A percentile compares a stretch with the other conserved stretches of the same genome.
Evolutionary conservation across 345 rosid genomes (phyloP).

Genomic region (Eucalyptus urophylla): DNA sequence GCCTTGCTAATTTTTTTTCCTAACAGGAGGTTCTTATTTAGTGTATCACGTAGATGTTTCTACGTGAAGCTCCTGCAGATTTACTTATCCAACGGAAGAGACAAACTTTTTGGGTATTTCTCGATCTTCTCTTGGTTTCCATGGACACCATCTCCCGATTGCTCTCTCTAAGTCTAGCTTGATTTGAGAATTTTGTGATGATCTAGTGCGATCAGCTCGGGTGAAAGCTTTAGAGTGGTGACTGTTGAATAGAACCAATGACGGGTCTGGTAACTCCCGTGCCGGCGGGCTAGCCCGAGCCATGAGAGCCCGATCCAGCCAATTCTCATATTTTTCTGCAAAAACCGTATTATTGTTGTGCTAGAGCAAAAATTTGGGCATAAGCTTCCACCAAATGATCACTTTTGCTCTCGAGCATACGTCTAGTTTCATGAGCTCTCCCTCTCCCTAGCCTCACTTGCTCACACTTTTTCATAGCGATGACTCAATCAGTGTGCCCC

Average conservation of each 20-base stretch:
- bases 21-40: background rate
- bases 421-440: no score
- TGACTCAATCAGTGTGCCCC: background rate
- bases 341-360: no score
- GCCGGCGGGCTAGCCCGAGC: no score
- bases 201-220: background rate
- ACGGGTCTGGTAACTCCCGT: no score
- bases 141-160: background rate
- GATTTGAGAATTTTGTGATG: background rate
- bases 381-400: no score
- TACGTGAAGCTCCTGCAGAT: background rate
- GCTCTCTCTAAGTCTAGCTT: background rate
- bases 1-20: background rate
- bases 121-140: background rate
- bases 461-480: background rate
- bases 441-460: background rate
- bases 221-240: background rate
- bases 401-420: no score
- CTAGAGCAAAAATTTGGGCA: no score
- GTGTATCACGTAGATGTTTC: background rate
- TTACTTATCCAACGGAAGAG: background rate
- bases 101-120: background rate
- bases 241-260: background rate
- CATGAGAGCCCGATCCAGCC: no score
- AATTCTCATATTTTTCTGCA: no score